Evolutionary conservation across 371 early-diverging fungal genomes (phyloP).

Genomic region (Catenaria anguillulae): DNA sequence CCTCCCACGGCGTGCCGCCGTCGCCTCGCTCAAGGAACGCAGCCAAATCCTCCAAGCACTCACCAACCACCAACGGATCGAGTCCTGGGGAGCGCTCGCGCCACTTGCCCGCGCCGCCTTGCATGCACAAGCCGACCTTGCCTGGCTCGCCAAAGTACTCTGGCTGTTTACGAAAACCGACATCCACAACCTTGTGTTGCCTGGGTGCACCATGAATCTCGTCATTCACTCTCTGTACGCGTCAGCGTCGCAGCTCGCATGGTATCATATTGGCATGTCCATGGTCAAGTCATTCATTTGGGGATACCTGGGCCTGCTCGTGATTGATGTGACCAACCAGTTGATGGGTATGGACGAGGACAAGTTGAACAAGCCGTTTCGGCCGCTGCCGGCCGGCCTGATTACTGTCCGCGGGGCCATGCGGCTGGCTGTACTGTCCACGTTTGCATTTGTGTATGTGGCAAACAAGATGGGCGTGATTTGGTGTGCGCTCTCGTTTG

Average conservation of each 20-base stretch:
- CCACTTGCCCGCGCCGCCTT: too few relatives aligned
- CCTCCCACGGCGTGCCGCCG: too few relatives aligned
- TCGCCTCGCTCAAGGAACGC: too few relatives aligned
- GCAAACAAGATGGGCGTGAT: neutral
- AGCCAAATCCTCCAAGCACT: too few relatives aligned
- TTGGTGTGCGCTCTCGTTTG: neutral
- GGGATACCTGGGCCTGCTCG: slow-evolving; percentile 4
- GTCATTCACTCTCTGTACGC: neutral
- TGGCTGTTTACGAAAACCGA: neutral
- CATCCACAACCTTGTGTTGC: slow-evolving; percentile 1
- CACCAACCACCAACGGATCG: too few relatives aligned
- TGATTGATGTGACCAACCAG: slow-evolving; percentile 3
- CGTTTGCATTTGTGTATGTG: neutral
- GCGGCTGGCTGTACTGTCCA: neutral
- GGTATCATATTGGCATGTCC: neutral
- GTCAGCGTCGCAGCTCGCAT: too few relatives aligned
- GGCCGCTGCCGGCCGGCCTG: neutral
- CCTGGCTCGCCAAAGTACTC: neutral
- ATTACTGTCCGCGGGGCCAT: neutral
- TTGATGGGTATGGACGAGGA: neutral
- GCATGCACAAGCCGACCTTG: too few relatives aligned
- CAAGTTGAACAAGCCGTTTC: neutral
- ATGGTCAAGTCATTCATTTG: neutral
- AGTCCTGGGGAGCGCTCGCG: too few relatives aligned
- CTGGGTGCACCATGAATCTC: neutral